Base-by-base conservation (phyloP, 2,329 filamentous ascomycete genomes). In the Aspergillus spinulosporus region DNA sequence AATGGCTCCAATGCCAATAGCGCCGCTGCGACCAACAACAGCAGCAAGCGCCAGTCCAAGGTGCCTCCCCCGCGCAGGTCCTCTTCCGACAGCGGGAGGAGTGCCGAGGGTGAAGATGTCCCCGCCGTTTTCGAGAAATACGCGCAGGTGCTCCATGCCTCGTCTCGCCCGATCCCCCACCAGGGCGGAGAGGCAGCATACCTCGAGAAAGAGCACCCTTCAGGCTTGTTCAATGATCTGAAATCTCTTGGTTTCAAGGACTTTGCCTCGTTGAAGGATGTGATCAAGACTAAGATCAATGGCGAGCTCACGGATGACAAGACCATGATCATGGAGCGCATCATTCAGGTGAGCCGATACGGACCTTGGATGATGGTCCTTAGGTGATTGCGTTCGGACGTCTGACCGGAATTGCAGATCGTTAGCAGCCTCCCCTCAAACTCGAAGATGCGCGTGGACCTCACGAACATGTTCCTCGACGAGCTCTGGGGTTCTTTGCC, bases 241-340 rank as follows among this genome's bases (percentile, higher is more conserved):
- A 83, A 78, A 60, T 73, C 80, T 4, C 70, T 90, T 70, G 80
- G 61, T 57, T 78, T 72, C 37, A 65, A 72, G 78, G 88, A 90
- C 62, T 68, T 88, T 44, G 81, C 82, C 64, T 89, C 88, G 0
- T 74, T 90, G 14, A 71, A 82, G 44, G 78, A 82, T 4, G 74
- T 90, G 37, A 75, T 90, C 56, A 80, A 82, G 53, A 79, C 76
- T 58, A 86, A 89, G 72, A 71, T 86, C 32, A 86, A 83, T 63
- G 86, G 88, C 1, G 80, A 83, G 47, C 77, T 87, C 8, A 73
- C 84, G 4, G 86, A 93, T 64, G 90, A 93, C 75, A 89, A 88
- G 74, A 88, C 86, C 1, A 88, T 90, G 79, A 77, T 90, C 45
- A 89, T 91, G 84, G 88, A 91, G 71, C 79, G 84, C 5, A 80